These are phyloP conservation scores for Venturiaceae sp. DNA, from an alignment of 2,329 filamentous ascomycete genomes.

Conservation along the genomic window DNA sequence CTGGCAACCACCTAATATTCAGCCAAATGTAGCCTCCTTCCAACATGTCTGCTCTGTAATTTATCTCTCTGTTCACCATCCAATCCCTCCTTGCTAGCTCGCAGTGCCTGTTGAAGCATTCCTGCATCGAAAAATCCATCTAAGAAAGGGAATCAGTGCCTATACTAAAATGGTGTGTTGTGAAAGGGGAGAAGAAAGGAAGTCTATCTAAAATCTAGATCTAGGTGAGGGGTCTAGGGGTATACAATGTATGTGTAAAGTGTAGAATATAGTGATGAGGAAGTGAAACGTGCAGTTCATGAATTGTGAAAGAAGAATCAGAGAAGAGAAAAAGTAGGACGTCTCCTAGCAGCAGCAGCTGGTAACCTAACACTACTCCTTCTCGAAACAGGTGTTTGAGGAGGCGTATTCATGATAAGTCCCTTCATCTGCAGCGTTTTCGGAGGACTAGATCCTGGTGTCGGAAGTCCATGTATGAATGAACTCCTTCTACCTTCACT, in stretches of 20 bases:
- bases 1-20: no score
- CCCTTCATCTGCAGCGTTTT: constrained; percentile 1
- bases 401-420: constrained; percentile 17
- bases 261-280: no score
- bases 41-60: constrained; percentile 57
- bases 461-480: background rate
- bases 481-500: background rate
- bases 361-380: background rate
- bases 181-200: background rate
- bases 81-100: constrained; percentile 52
- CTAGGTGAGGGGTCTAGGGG: no score
- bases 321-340: background rate
- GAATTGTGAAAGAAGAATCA: background rate
- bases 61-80: constrained; percentile 39
- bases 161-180: no score
- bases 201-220: background rate
- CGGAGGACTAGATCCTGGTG: constrained; percentile 2
- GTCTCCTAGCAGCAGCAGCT: background rate
- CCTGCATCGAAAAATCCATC: constrained; percentile 97
- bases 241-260: background rate
- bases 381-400: constrained; percentile 9
- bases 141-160: constrained; percentile 29
- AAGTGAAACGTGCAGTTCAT: no score
- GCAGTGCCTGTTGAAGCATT: constrained; percentile 83
- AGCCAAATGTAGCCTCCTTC: constrained; percentile 61